A percentile compares a stretch with the other conserved stretches of the same genome.
These are phyloP conservation scores for Myxozyma kluyveri DNA, from an alignment of 805 yeast species.

Conservation along the genomic window DNA sequence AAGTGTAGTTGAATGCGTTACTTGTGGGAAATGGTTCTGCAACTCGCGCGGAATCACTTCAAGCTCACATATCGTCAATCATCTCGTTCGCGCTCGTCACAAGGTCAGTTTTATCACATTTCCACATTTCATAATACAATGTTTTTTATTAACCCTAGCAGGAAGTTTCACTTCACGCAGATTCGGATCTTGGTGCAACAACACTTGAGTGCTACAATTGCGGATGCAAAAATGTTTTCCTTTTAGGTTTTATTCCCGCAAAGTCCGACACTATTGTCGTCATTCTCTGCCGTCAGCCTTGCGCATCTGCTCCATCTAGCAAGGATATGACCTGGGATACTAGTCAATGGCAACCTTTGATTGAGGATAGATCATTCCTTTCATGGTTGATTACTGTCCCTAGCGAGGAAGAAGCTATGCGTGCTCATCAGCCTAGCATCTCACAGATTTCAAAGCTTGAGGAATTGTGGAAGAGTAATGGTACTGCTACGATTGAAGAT, in stretches of 20 bases:
- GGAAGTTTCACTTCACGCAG: conserved; percentile 67
- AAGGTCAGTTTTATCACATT: conserved; percentile 39
- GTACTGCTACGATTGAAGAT: conserved; percentile 69
- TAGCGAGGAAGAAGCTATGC: conserved; percentile 57
- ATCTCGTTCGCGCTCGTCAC: conserved; percentile 77
- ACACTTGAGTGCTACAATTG: conserved; percentile 86
- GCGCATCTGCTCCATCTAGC: conserved; percentile 49
- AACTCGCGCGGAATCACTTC: conserved; percentile 59
- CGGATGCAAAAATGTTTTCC: conserved; percentile 75
- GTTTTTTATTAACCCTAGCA: conserved; percentile 11
- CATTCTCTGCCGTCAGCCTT: conserved; percentile 80
- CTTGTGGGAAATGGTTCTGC: conserved; percentile 87
- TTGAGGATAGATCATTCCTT: conserved; percentile 72
- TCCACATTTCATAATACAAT: conserved; percentile 1
- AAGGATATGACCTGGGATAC: conserved; percentile 84
- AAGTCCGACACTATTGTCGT: conserved; percentile 84
- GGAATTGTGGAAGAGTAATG: conserved; percentile 73
- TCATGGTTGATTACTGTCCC: conserved; percentile 81
- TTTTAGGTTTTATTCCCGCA: conserved; percentile 83
- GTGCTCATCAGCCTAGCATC: conserved; percentile 55
- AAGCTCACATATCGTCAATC: conserved; percentile 81
- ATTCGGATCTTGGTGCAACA: conserved; percentile 83
- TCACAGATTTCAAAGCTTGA: conserved; percentile 71
- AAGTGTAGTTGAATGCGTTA: conserved; percentile 70
- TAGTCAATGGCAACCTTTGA: conserved; percentile 79